A percentile compares a stretch with the other conserved stretches of the same genome.
These are phyloP conservation scores for Candida tibetensis DNA, from an alignment of 805 yeast species.

Conservation along the genomic window DNA sequence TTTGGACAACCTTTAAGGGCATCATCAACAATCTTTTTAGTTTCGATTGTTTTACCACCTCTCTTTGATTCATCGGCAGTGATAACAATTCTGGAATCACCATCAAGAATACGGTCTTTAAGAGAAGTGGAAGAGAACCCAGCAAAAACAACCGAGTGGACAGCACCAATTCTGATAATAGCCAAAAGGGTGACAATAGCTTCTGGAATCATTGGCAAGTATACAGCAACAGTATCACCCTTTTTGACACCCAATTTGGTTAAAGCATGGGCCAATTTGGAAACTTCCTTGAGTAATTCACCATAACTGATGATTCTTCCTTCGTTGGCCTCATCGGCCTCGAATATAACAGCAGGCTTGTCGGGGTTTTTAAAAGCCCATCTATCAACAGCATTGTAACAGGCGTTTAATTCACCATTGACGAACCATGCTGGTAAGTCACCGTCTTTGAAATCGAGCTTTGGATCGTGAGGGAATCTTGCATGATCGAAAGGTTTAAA, in stretches of 20 bases:
- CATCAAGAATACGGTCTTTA: constrained; percentile 86
- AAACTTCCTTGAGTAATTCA: constrained; percentile 80
- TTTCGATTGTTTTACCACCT: constrained; percentile 90
- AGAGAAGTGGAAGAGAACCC: constrained; percentile 94
- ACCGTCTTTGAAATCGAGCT: constrained; percentile 48
- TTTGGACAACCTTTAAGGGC: constrained; percentile 72
- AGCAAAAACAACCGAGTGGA: constrained; percentile 95
- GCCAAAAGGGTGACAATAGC: constrained; percentile 94
- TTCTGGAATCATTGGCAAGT: constrained; percentile 97
- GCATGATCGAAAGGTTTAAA: constrained; percentile 47
- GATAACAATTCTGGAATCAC: constrained; percentile 79
- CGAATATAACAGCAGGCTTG: constrained; percentile 82
- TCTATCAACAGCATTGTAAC: constrained; percentile 92
- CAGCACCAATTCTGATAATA: constrained; percentile 88
- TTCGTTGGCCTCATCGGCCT: constrained; percentile 85
- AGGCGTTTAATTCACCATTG: constrained; percentile 90
- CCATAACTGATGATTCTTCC: constrained; percentile 77
- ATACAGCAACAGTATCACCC: constrained; percentile 96
- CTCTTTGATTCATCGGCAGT: constrained; percentile 95
- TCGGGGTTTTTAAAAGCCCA: constrained; percentile 88
- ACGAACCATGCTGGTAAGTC: constrained; percentile 87
- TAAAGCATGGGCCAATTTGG: constrained; percentile 82
- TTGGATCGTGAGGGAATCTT: constrained; percentile 44
- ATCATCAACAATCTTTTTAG: constrained; percentile 93
- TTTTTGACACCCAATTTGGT: constrained; percentile 81